phyloP scores from a whole-genome alignment of 768 basidiomycete genomes.

The Amanita brunnescens region DNA sequence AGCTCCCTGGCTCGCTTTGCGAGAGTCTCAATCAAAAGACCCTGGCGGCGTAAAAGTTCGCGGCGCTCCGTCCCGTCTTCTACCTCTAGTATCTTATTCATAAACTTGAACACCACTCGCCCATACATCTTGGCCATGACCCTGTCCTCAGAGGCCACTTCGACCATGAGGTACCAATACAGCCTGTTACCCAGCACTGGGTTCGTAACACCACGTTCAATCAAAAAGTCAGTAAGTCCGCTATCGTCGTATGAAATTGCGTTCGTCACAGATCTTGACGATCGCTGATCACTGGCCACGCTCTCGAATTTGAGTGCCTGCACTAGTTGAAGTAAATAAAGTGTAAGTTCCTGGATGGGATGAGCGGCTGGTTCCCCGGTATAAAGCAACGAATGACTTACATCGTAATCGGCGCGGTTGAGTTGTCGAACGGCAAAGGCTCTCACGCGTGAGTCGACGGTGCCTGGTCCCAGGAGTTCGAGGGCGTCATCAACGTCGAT shows the following conservation, averaged over 20 bases:
- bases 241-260: slow-evolving; percentile 86
- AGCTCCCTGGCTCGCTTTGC: slow-evolving; percentile 83
- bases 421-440: slow-evolving; percentile 92
- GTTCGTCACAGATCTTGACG: slow-evolving; percentile 61
- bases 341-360: slow-evolving; percentile 64
- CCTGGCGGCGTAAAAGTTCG: slow-evolving; percentile 87
- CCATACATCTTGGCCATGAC: slow-evolving; percentile 91
- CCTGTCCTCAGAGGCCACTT: slow-evolving; percentile 81
- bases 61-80: slow-evolving; percentile 76
- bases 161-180: slow-evolving; percentile 98
- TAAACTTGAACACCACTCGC: slow-evolving; percentile 82
- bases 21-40: slow-evolving; percentile 78
- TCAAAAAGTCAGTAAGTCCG: slow-evolving; percentile 88
- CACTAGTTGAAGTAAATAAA: slow-evolving; percentile 93
- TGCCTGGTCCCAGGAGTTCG: slow-evolving; percentile 86
- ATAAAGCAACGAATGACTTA: slow-evolving; percentile 25
- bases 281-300: slow-evolving; percentile 64
- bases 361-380: slow-evolving; percentile 6
- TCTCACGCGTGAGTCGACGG: slow-evolving; percentile 84
- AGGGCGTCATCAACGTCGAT: slow-evolving; percentile 96
- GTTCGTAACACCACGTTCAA: slow-evolving; percentile 76
- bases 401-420: slow-evolving; percentile 89
- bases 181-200: slow-evolving; percentile 81
- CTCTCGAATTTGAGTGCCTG: slow-evolving; percentile 98
- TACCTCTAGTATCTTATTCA: slow-evolving; percentile 77